Conservation (phyloP, 768 basidiomycete species). For the Sistotremastrum niveocremeum region DNA sequence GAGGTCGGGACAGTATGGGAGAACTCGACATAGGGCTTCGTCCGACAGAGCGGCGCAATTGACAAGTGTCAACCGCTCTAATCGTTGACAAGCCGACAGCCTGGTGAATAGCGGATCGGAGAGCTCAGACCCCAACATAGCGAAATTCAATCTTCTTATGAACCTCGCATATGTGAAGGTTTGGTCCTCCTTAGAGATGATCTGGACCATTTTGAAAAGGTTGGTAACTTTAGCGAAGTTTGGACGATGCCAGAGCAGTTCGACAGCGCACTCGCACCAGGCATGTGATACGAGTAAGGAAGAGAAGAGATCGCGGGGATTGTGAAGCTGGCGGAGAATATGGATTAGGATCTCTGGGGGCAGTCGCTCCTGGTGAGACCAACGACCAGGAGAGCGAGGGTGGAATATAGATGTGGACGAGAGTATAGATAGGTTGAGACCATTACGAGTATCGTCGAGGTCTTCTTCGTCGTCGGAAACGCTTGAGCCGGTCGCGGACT, state of each 20-base stretch:
- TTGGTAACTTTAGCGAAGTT: conserved; percentile 54
- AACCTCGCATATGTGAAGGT: conserved; percentile 83
- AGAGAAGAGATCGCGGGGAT: conserved; percentile 57
- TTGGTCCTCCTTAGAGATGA: conserved; percentile 48
- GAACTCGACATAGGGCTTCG: conserved; percentile 44
- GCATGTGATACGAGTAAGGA: conserved; percentile 71
- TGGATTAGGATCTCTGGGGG: conserved; percentile 91
- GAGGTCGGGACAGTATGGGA: conserved; percentile 60
- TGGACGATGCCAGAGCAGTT: conserved; percentile 91
- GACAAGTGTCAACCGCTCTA: conserved; percentile 83
- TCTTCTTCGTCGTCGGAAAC: too few relatives aligned
- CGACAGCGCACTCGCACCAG: conserved; percentile 95
- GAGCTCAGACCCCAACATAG: conserved; percentile 53
- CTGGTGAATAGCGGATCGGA: conserved; percentile 60
- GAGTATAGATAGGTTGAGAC: too few relatives aligned
- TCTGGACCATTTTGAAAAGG: conserved; percentile 63
- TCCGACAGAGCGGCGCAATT: conserved; percentile 61
- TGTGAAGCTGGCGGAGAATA: conserved; percentile 74
- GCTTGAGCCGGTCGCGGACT: too few relatives aligned
- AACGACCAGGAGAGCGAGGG: too few relatives aligned
- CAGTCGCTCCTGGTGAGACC: conserved; percentile 17
- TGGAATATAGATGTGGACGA: too few relatives aligned
- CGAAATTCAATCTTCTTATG: conserved; percentile 85
- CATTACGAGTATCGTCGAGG: too few relatives aligned
- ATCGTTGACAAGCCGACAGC: conserved; percentile 59